phyloP scores from a whole-genome alignment of 2,329 filamentous ascomycete species.

The Cordyceps farinosa region DNA sequence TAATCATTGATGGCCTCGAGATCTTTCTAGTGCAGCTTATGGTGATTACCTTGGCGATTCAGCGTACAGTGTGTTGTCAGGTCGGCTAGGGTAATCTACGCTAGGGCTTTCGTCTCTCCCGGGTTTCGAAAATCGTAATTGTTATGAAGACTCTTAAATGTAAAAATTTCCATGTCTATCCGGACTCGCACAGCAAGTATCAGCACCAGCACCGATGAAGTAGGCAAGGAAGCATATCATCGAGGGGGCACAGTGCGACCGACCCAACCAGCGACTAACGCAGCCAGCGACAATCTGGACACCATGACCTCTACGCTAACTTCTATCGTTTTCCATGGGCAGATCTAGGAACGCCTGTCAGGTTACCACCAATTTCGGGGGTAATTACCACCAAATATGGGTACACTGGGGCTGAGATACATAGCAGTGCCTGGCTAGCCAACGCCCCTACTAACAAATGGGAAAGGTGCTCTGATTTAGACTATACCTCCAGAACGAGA shows the following conservation, averaged over 20 bases:
- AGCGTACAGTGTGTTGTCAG: background rate
- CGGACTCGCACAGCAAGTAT: no score
- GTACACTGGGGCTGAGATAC: conserved; percentile 4
- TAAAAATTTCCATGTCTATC: no score
- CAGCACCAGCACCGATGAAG: no score
- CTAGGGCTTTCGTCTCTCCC: background rate
- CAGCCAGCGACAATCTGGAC: no score
- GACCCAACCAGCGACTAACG: no score
- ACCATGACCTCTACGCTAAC: no score
- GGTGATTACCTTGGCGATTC: background rate
- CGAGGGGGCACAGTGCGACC: no score
- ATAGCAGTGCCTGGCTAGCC: background rate
- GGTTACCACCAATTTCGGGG: background rate
- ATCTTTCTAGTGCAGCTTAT: background rate
- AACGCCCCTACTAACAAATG: background rate
- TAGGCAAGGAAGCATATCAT: no score
- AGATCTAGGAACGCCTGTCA: no score
- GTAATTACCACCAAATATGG: conserved; percentile 1
- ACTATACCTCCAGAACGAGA: background rate
- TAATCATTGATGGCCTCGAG: background rate
- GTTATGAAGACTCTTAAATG: no score
- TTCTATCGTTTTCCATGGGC: no score
- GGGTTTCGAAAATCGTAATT: no score
- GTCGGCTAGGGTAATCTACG: background rate
- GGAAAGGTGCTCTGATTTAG: background rate